Base-by-base conservation (phyloP, 495 filamentous ascomycete genomes). In the Hypomontagnella monticulosa region DNA sequence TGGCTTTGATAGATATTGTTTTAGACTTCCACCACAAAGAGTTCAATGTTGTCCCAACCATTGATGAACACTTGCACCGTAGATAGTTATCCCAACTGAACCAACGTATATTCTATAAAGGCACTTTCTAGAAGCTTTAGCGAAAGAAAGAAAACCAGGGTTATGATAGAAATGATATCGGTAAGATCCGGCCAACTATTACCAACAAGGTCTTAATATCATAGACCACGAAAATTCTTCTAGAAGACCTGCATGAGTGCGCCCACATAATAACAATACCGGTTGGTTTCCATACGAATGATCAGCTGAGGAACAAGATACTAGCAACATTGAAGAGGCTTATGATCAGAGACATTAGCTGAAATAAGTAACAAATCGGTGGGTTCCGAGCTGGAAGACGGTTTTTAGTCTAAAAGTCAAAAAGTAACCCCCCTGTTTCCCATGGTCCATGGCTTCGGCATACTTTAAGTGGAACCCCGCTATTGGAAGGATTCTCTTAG, bases 391-490 rank as follows among this genome's bases (percentile, higher is more conserved):
- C 54, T 58, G 38, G 53, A 32, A 58, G 27, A 42, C 36, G 23
- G 23, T 6, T 27, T 27, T 27, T 27, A 27, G 23, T 27, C 23
- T 32, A 42, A 18, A n/a, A 44, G 16, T 38, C 40, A 19, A 4
- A 49, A 15, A 53, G 14, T 4, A 44, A 30, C 4, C 11, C 9
- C 23, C 19, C 11, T 27, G 23, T 20, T 42, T 43, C 44, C 34
- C 53, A 46, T 48, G 18, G 27, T 18, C 57, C 57, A 61, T 19
- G 16, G 34, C 55, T 55, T 60, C 62, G 62, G 62, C 55, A 59
- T 42, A 48, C 34, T 56, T 61, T 57, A 44, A 61, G 50, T 62
- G 64, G 64, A 44, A 49, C 58, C 64, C 64, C 58, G 40, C 64
- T 48, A 58, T 58, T 27, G 2, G 23, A 27, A 27, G 23, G 23